These are phyloP conservation scores for Komagataea norvegica DNA, from an alignment of 1,139 yeast genomes.

Conservation along the genomic window DNA sequence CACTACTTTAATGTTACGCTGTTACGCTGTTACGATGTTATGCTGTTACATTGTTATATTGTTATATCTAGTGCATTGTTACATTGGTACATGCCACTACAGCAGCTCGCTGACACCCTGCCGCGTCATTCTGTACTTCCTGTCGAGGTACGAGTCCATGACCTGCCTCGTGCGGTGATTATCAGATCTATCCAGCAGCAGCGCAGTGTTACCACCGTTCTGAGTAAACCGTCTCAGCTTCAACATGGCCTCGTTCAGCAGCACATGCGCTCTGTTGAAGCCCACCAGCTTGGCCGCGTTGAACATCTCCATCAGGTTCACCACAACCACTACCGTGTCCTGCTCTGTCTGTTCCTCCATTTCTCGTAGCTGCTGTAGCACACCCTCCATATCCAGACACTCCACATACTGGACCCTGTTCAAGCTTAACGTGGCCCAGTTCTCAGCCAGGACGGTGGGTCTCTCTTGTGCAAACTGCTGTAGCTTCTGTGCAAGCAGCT, in stretches of 20 bases:
- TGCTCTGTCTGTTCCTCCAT: neutral
- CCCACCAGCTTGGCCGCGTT: constrained; percentile 1
- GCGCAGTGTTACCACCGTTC: neutral
- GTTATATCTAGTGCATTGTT: too few species aligned
- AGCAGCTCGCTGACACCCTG: neutral
- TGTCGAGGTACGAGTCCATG: constrained; percentile 13
- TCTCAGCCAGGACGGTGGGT: neutral
- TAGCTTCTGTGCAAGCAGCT: neutral
- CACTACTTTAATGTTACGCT: too few species aligned
- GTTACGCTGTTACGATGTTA: too few species aligned
- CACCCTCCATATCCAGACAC: constrained; percentile 3
- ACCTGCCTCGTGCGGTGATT: constrained; percentile 5
- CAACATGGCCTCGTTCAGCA: constrained; percentile 10
- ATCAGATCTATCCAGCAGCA: constrained; percentile 11
- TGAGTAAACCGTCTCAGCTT: constrained; percentile 2
- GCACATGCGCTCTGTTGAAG: constrained; percentile 7
- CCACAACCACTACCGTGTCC: neutral
- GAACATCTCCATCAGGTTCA: constrained; percentile 1
- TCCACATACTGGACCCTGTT: constrained; percentile 3
- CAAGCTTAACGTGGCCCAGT: neutral
- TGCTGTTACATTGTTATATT: too few species aligned
- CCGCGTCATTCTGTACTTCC: constrained; percentile 2
- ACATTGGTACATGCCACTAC: too few species aligned
- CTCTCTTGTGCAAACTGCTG: neutral
- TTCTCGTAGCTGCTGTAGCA: neutral